Evolutionary conservation across 2,329 filamentous ascomycete genomes (phyloP).

Genomic region (Celoporthe dispersa): DNA sequence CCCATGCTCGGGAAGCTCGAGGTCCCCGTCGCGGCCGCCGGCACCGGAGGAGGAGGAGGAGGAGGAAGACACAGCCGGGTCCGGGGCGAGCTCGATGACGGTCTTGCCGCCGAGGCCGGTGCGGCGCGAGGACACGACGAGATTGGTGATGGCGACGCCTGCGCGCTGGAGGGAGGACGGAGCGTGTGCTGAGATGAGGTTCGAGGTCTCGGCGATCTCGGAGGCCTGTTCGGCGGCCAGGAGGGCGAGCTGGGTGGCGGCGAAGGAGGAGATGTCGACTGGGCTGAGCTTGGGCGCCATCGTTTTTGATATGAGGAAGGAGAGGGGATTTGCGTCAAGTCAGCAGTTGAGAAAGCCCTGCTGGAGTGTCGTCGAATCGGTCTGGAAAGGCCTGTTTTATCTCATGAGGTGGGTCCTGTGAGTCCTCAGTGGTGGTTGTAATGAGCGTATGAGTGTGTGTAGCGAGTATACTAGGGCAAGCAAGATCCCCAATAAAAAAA

Average conservation of each 20-base stretch:
- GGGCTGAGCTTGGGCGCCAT: conserved; percentile 39
- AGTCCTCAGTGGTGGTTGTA: not conserved
- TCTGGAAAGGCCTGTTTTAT: not conserved
- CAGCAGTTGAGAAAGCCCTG: not conserved
- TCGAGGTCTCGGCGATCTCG: conserved; percentile 72
- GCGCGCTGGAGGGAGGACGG: conserved; percentile 73
- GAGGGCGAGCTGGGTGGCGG: conserved; percentile 70
- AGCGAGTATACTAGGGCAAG: not conserved
- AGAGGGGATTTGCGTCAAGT: not conserved
- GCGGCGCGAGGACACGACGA: conserved; percentile 73
- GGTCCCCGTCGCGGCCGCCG: conserved; percentile 31
- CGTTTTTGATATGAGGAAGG: not conserved
- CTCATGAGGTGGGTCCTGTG: not conserved
- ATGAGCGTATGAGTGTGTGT: not conserved
- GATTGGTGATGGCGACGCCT: conserved; percentile 78
- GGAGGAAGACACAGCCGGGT: conserved; percentile 57
- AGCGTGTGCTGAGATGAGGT: conserved; percentile 68
- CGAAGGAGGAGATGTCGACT: conserved; percentile 70
- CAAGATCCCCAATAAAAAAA: not conserved
- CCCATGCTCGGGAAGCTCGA: conserved; percentile 74
- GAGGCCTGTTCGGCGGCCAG: conserved; percentile 72
- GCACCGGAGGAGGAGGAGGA: not conserved
- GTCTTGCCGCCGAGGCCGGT: conserved; percentile 93
- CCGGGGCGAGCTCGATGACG: conserved; percentile 74
- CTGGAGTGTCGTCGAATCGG: not conserved